Evolutionary conservation across 1,139 yeast species (phyloP), one percentile per base, ranked within the genome.

Genomic region (Candida glucosophila): DNA sequence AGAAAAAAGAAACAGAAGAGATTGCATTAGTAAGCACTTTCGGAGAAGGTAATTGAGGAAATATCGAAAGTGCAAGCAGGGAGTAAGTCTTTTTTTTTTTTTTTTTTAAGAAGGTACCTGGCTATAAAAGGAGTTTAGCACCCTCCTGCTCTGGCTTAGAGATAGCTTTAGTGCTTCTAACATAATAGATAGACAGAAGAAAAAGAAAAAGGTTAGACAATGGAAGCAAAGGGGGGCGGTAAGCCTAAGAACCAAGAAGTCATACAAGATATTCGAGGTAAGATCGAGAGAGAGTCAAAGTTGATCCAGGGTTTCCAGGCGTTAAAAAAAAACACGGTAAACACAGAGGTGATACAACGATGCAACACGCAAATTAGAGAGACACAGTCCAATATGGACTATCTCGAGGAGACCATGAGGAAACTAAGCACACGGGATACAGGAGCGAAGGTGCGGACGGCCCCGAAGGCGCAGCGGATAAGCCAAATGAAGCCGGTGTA

Each of bases 331-430:
- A 77, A 75, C 37, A 83, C 97, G 12, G 55, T 64, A 36, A 90
- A 90, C 52, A 64, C 78, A 12, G 75, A 73, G 37, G 95, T 88
- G 25, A 86, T 88, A 41, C 94, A 85, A 47, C 75, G 81, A 48
- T 88, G 97, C 60, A 88, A 85, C 52, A 77, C 88, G 19, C 85
- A 79, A 43, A 86, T 90, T 40, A 66, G 92, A 35, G 97, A 90
- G 43, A 88, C 96, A 3, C 88, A 85, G 44, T 77, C 83, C 36
- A 88, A 88, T 53, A 81, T 90, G 38, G 90, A 83, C 40, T 90
- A 88, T 43, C 67, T 90, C 35, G 81, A 79, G 44, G 83, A 82
- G 31, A 77, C 90, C 5, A 61, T 90, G 43, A 63, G 67, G 26
- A 81, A 81, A 39, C 57, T 86, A 29, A 65, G 68, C 29, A 36